Conservation (phyloP, 306 rosid species). For the Parietaria judaica region DNA sequence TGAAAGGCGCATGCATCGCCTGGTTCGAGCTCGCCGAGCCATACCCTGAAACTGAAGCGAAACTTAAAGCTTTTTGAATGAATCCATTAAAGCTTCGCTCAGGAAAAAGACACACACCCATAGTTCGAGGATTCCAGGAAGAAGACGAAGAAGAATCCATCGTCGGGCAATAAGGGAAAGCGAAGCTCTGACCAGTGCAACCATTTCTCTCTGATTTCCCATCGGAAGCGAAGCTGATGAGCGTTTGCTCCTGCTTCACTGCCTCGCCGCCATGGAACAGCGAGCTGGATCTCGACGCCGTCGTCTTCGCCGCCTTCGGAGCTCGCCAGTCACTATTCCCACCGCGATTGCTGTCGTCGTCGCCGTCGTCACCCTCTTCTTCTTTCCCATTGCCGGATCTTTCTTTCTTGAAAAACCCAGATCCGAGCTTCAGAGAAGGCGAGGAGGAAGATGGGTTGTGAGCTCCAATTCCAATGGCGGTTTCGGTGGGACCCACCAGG, state of each 20-base stretch:
- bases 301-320: not conserved
- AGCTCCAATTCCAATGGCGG: conserved; percentile 4
- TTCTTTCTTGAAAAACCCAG: conserved; percentile 33
- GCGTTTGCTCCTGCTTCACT: conserved; percentile 34
- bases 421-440: conserved; percentile 30
- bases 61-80: too few relatives aligned
- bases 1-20: conserved; percentile 31
- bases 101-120: conserved; percentile 21
- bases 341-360: not conserved
- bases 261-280: not conserved
- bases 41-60: conserved; percentile 25
- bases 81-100: not conserved
- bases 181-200: conserved; percentile 2
- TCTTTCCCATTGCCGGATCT: conserved; percentile 13
- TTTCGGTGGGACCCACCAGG: conserved; percentile 23
- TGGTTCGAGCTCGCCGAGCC: conserved; percentile 32
- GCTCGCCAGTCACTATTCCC: not conserved
- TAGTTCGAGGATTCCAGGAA: conserved; percentile 23
- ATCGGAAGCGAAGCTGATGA: conserved; percentile 36
- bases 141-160: conserved; percentile 15
- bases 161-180: conserved; percentile 24
- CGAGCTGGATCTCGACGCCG: conserved; percentile 26
- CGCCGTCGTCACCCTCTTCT: not conserved
- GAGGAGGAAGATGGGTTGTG: not conserved
- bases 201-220: conserved; percentile 17